These are phyloP conservation scores for Veloboletus limbatus DNA, from an alignment of 1,284 basidiomycete species.

Conservation along the genomic window DNA sequence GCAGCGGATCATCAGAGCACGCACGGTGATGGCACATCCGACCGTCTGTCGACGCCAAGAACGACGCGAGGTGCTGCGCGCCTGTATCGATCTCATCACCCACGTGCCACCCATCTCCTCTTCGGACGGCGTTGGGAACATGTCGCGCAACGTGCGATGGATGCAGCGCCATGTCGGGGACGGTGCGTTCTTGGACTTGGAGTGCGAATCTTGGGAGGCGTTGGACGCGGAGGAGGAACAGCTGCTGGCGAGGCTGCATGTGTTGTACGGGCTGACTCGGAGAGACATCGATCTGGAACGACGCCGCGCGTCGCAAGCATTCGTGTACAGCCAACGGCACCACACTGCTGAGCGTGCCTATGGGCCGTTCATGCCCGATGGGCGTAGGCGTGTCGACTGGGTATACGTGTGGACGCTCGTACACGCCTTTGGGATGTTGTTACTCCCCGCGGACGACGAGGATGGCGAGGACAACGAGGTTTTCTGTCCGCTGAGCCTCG, in stretches of 20 bases:
- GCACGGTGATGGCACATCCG: conserved; percentile 40
- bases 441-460: conserved; percentile 40
- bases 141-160: conserved; percentile 55
- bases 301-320: conserved; percentile 46
- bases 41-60: conserved; percentile 41
- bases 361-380: conserved; percentile 53
- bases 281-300: conserved; percentile 35
- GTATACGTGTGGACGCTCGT: conserved; percentile 55
- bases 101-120: conserved; percentile 39
- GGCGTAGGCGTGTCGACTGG: conserved; percentile 54
- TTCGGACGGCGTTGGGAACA: conserved; percentile 25
- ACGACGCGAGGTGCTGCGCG: conserved; percentile 40
- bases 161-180: conserved; percentile 42
- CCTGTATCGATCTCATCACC: conserved; percentile 47
- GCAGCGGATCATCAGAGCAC: conserved; percentile 50
- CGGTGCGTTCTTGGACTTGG: conserved; percentile 49
- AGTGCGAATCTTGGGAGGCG: conserved; percentile 29
- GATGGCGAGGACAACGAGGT: too few relatives aligned
- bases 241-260: conserved; percentile 49
- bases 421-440: conserved; percentile 51
- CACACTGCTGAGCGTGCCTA: conserved; percentile 50
- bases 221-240: conserved; percentile 40
- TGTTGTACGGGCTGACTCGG: conserved; percentile 51
- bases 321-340: conserved; percentile 58
- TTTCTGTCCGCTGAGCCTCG: conserved; percentile 50